Base-by-base conservation (phyloP, 805 yeast genomes). In the Debaryomyces maramus region DNA sequence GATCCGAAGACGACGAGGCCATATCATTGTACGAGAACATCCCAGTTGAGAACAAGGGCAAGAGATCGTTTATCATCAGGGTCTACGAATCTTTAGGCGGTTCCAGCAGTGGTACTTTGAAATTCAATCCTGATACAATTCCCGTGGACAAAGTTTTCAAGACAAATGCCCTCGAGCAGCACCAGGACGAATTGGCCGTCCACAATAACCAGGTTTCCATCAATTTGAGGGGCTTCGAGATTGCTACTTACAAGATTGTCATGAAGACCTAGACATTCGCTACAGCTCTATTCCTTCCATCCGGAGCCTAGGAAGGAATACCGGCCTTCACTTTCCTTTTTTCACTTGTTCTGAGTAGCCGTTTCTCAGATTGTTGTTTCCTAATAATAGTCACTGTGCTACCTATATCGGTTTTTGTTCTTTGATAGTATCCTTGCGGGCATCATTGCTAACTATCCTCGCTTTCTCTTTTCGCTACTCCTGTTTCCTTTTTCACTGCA, bases 31-130 rank as follows among this genome's bases (percentile, higher is more conserved):
- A 78, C 56, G 50, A 56, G 55, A 54, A 61, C 21, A 58, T 74
- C 31, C 78, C 82, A 7, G 69, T 75, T 32, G 70, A 71, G 33
- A 59, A 62, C 38, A 53, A 58, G 23, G 76, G 75, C 6, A 62
- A 68, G 36, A 59, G 57, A 35, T 58, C 69, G 1, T 65, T 88
- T 19, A 70, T 90, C 18, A 67, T 86, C 21, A 78, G 98, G 51
- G 74, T 88, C 1, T 91, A 89, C 62, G 99, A 91, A 56, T 67
- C 95, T 0, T 70, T 91, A 32, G 99, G 99, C 5, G 98, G 97
- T 33, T 68, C 69, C 38, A 70, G 85, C 1, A 56, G 52, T 3
- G 90, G 85, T 2, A 56, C 50, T 4, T 57, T 89, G 23, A 58
- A 56, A 14, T 67, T 84, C 23, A 53, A 56, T 26, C 22, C 51